Evolutionary conservation across 208 protist species (phyloP).

Genomic region (Leishmania tarentolae): DNA sequence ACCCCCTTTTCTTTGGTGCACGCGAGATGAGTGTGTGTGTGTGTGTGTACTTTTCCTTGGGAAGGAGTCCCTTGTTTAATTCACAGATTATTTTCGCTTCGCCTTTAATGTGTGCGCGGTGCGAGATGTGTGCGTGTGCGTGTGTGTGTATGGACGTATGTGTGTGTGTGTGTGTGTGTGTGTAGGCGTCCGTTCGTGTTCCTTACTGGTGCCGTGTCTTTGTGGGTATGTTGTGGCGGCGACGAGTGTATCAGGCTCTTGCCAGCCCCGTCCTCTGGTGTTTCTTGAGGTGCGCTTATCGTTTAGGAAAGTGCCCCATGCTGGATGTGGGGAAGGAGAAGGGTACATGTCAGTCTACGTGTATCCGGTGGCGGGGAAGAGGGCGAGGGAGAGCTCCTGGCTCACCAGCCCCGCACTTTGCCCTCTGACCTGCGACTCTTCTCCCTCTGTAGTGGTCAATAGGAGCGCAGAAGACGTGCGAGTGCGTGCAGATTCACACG

Average conservation of each 20-base stretch:
- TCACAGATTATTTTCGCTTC: constrained; percentile 12
- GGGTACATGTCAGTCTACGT: background rate
- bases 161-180: background rate
- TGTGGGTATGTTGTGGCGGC: background rate
- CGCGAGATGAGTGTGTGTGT: no score
- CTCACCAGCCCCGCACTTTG: background rate
- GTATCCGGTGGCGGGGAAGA: background rate
- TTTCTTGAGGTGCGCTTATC: background rate
- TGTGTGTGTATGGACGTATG: background rate
- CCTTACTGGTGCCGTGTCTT: background rate
- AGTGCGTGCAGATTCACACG: background rate
- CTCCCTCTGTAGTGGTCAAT: background rate
- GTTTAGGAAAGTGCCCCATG: background rate
- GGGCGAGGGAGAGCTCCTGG: background rate
- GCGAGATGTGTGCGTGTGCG: background rate
- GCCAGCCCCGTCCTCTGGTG: background rate
- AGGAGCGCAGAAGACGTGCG: background rate
- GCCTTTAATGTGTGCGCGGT: background rate
- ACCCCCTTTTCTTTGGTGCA: background rate
- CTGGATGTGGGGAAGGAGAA: no score
- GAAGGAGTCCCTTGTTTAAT: background rate
- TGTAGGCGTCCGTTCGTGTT: background rate
- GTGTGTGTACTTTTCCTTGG: background rate
- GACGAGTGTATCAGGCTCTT: background rate
- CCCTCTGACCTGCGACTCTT: background rate